Conservation (phyloP, 192 early-diverging fungal genomes). For the Dissophora globulifera region DNA sequence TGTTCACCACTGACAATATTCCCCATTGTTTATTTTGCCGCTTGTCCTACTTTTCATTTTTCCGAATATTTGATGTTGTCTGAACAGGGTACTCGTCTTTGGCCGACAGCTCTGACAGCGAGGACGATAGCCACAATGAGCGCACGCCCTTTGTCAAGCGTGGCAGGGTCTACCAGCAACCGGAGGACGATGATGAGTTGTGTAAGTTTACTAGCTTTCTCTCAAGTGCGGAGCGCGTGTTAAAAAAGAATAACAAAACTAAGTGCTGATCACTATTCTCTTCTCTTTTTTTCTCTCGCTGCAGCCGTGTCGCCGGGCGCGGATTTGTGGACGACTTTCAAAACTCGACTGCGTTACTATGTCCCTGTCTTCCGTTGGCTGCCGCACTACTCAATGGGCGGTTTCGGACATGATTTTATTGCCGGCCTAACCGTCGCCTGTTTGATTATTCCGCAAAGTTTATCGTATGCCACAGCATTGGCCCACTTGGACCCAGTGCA, state of each 20-base stretch:
- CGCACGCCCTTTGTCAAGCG: constrained; percentile 50
- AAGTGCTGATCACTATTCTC: too few relatives aligned
- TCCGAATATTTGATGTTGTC: too few relatives aligned
- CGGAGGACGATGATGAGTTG: constrained; percentile 39
- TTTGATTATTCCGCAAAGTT: constrained; percentile 76
- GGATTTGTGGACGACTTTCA: constrained; percentile 58
- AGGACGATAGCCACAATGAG: constrained; percentile 32
- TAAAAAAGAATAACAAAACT: too few relatives aligned
- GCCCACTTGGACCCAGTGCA: constrained; percentile 87
- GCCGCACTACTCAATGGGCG: constrained; percentile 74
- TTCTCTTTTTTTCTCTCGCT: not conserved
- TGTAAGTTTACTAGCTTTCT: constrained; percentile 25
- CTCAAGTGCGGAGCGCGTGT: too few relatives aligned
- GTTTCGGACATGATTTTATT: constrained; percentile 79
- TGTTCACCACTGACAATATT: not conserved
- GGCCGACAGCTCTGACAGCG: constrained; percentile 34
- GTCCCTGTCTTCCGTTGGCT: constrained; percentile 95
- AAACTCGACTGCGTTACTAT: constrained; percentile 86
- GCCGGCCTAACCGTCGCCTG: constrained; percentile 89
- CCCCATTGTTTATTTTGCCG: too few relatives aligned
- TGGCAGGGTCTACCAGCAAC: constrained; percentile 40
- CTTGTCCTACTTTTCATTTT: not conserved
- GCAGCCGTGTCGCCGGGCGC: constrained; percentile 27
- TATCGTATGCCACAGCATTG: constrained; percentile 92
- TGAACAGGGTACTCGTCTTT: constrained; percentile 44